phyloP scores from a whole-genome alignment of 495 filamentous ascomycete genomes.

The Achaetomiella virescens region DNA sequence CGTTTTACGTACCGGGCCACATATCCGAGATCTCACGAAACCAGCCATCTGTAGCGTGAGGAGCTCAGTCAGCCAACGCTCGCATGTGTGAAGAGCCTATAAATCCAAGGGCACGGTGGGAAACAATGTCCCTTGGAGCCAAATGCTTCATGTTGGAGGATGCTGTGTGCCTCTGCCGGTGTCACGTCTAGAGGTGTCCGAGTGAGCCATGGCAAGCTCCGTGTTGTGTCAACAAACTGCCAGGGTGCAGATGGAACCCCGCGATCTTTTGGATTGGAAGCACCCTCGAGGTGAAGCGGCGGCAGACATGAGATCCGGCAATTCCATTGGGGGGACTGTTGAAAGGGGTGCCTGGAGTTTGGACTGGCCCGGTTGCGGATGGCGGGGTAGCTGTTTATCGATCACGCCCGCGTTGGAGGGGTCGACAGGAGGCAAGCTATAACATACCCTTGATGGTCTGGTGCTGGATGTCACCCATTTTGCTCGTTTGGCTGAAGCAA shows the following conservation, averaged over 20 bases:
- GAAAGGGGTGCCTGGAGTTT: not conserved
- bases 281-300: too few species aligned
- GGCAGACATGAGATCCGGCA: not conserved
- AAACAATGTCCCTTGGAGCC: not conserved
- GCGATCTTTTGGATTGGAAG: too few species aligned
- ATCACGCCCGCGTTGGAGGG: not conserved
- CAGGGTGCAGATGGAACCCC: too few species aligned
- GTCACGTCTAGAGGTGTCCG: too few species aligned
- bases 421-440: not conserved
- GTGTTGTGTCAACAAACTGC: too few species aligned
- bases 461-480: slow-evolving; percentile 32
- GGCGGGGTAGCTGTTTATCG: slow-evolving; percentile 14
- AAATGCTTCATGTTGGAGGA: too few species aligned
- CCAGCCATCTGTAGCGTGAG: slow-evolving; percentile 75
- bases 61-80: slow-evolving; percentile 1
- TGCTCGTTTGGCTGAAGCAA: slow-evolving; percentile 16
- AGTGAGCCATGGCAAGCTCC: too few species aligned
- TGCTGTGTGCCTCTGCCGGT: too few species aligned
- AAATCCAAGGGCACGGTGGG: not conserved
- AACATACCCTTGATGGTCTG: slow-evolving; percentile 32
- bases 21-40: slow-evolving; percentile 96
- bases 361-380: slow-evolving; percentile 5
- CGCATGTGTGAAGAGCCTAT: not conserved
- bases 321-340: not conserved
- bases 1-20: slow-evolving; percentile 70